Evolutionary conservation across 2,329 filamentous ascomycete genomes (phyloP).

Genomic region (Diaporthe australafricana): DNA sequence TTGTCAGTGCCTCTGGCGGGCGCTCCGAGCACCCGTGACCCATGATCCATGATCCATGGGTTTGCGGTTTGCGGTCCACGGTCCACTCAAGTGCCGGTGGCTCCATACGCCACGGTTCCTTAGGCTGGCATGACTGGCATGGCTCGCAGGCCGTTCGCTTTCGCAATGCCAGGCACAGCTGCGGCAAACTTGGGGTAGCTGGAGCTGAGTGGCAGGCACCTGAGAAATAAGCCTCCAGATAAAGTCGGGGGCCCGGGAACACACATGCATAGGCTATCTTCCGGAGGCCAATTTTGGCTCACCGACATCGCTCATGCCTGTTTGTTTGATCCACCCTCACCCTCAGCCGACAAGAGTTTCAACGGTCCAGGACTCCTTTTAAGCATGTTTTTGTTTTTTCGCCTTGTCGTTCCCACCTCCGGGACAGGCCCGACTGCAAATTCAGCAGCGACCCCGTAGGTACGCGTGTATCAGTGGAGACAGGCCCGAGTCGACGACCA

Average conservation of each 20-base stretch:
- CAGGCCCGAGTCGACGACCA: not conserved
- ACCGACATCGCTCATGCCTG: constrained; percentile 20
- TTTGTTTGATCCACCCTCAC: constrained; percentile 2
- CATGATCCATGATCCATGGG: not conserved
- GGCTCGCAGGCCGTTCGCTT: too few species aligned
- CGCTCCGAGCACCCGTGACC: constrained; percentile 1
- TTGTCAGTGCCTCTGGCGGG: not conserved
- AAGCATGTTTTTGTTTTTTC: constrained; percentile 8
- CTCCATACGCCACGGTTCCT: not conserved
- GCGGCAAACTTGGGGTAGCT: not conserved
- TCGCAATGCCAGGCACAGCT: not conserved
- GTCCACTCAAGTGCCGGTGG: constrained; percentile 15
- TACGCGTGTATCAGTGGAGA: constrained; percentile 22
- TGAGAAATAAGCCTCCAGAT: constrained; percentile 14
- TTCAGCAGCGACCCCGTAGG: constrained; percentile 10
- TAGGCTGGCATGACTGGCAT: too few species aligned
- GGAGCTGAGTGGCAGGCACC: not conserved
- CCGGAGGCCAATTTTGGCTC: constrained; percentile 11
- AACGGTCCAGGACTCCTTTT: constrained; percentile 1
- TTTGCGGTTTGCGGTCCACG: not conserved
- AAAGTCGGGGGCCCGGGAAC: not conserved
- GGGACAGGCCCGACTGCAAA: not conserved
- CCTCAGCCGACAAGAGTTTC: constrained; percentile 12
- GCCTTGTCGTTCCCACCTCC: not conserved
- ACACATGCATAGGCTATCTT: constrained; percentile 4